Conservation (phyloP, 2,329 filamentous ascomycete species). For the Diplocarpon rosae region DNA sequence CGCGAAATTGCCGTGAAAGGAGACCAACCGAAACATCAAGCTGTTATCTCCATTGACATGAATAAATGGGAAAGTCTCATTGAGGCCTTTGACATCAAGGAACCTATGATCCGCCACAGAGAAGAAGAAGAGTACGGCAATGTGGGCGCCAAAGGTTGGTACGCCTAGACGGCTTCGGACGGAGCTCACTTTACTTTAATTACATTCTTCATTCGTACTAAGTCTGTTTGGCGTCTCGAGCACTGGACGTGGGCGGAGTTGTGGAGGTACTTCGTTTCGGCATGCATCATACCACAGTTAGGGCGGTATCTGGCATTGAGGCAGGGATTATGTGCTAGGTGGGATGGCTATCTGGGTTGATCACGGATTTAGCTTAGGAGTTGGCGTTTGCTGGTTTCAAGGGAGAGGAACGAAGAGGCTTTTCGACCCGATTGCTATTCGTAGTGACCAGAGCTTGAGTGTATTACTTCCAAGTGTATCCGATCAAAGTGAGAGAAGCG, state of each 20-base stretch:
- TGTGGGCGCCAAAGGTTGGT: constrained; percentile 24
- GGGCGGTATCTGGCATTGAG: background rate
- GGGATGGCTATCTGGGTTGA: too few species aligned
- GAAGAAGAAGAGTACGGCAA: constrained; percentile 34
- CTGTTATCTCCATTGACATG: constrained; percentile 81
- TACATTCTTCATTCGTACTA: too few species aligned
- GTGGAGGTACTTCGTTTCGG: background rate
- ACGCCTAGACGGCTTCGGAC: constrained; percentile 21
- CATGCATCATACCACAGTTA: background rate
- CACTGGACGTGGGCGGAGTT: background rate
- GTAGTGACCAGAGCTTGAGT: too few species aligned
- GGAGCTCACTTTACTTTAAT: too few species aligned
- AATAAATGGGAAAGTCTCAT: constrained; percentile 71
- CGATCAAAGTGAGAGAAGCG: too few species aligned
- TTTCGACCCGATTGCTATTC: too few species aligned
- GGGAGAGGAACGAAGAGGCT: too few species aligned
- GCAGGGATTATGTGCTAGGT: too few species aligned
- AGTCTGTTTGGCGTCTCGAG: background rate
- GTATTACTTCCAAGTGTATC: too few species aligned
- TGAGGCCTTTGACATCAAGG: constrained; percentile 61
- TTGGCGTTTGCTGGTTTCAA: too few species aligned
- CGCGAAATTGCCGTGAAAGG: constrained; percentile 27
- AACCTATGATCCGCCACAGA: constrained; percentile 77
- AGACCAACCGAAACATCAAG: constrained; percentile 61
- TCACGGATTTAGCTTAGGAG: too few species aligned